Evolutionary conservation across 345 rosid genomes (phyloP), one percentile per base, ranked within the genome.

Genomic region (Conringia planisiliqua): DNA sequence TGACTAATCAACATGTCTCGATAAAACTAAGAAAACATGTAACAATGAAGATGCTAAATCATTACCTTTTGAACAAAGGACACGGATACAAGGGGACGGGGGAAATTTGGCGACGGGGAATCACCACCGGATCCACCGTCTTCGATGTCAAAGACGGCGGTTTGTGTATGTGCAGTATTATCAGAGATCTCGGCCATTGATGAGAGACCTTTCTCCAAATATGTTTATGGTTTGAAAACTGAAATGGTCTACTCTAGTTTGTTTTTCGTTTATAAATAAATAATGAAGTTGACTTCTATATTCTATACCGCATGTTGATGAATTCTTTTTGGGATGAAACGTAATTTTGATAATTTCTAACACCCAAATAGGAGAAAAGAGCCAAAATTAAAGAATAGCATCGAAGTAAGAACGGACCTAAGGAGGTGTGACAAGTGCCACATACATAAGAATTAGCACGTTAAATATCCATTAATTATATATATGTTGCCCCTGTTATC

Each of bases 151-250:
- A 1, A 43, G 58, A 56, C 6, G 36, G 29, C 5, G 8, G 44
- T 61, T 50, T 59, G 62, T 29, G 68, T 17, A 30, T 61, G 79
- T 39, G 26, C 56, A 29, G 50, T 30, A 20, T 5, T 51, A 59
- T 62, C 62, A 30, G 73, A 67, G 18, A 75, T 50, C 54, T 75
- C 78, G 3, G 74, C 56, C 68, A 75, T 75, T 48, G 63, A 30
- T 67, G 18, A 20, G 50, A 66, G 33, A 57, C 17, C 10, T 50
- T 68, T 50, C 68, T 66, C 55, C 43, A 51, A 48, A 24, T 0
- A 14, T 59, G 36, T 40, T 50, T 39, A 58, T 39, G 73, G 68
- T 29, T 67, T 67, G 1, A 50, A 32, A 48, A 29, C 44, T 18
- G 12, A 30, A 30, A 40, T 52, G 14, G 63, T 73, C 77, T 63